Percentiles rank a stretch among this genome's conserved stretches.
Evolutionary conservation across 116 monocot genomes (phyloP).

Genomic region (Dioscorea cayenensis): DNA sequence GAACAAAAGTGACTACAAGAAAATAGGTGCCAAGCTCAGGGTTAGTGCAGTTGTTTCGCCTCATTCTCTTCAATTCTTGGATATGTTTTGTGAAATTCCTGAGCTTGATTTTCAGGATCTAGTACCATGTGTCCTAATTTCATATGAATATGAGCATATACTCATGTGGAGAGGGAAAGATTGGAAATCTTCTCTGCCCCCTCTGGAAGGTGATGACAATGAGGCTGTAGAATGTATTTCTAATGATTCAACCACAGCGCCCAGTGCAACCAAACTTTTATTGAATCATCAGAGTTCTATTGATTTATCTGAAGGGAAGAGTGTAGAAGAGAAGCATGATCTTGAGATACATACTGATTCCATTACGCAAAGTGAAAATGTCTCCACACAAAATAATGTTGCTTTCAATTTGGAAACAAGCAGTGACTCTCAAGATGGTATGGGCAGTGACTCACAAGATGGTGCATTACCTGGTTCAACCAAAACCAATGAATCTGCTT

Average conservation of each 20-base stretch:
- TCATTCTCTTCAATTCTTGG: neutral
- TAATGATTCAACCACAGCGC: conserved; percentile 12
- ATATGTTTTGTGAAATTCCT: neutral
- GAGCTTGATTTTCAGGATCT: conserved; percentile 53
- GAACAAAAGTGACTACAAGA: conserved; percentile 80
- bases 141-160: conserved; percentile 92
- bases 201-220: conserved; percentile 21
- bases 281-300: conserved; percentile 4
- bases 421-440: too few relatives aligned
- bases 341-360: neutral
- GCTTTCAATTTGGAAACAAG: neutral
- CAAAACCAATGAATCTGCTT: neutral
- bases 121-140: conserved; percentile 82
- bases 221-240: conserved; percentile 2
- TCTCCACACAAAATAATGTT: neutral
- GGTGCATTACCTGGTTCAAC: conserved; percentile 1
- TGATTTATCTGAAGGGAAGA: conserved; percentile 9
- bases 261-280: conserved; percentile 10
- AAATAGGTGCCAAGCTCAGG: conserved; percentile 93
- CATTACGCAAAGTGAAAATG: conserved; percentile 1
- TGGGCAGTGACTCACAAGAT: neutral
- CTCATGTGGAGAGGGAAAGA: conserved; percentile 98
- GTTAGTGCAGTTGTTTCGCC: conserved; percentile 21
- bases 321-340: conserved; percentile 4
- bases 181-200: conserved; percentile 73